A percentile compares a stretch with the other conserved stretches of the same genome.
These are phyloP conservation scores for Amanita jacksonii DNA, from an alignment of 768 basidiomycete species.

Conservation along the genomic window DNA sequence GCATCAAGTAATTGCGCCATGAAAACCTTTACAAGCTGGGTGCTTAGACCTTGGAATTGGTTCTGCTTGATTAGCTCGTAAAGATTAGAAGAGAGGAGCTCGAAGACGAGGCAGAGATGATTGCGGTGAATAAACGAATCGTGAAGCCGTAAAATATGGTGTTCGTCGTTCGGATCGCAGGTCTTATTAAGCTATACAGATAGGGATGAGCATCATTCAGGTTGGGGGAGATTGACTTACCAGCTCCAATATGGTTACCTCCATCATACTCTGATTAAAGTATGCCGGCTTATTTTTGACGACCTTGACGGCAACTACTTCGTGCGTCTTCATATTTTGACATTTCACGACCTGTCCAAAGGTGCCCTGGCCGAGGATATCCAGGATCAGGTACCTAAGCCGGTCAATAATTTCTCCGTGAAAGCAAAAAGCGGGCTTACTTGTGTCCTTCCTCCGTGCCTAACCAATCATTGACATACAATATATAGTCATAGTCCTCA, in stretches of 20 bases:
- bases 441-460: slow-evolving; percentile 93
- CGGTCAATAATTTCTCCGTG: slow-evolving; percentile 7
- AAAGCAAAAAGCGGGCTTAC: slow-evolving; percentile 36
- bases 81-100: slow-evolving; percentile 91
- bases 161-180: slow-evolving; percentile 90
- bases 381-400: slow-evolving; percentile 86
- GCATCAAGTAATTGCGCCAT: slow-evolving; percentile 93
- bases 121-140: slow-evolving; percentile 96
- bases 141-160: slow-evolving; percentile 89
- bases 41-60: slow-evolving; percentile 94
- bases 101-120: slow-evolving; percentile 96
- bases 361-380: slow-evolving; percentile 96
- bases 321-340: slow-evolving; percentile 98
- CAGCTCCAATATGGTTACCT: slow-evolving; percentile 94
- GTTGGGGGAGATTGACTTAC: slow-evolving; percentile 39
- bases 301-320: slow-evolving; percentile 97
- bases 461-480: slow-evolving; percentile 98
- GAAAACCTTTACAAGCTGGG: slow-evolving; percentile 97
- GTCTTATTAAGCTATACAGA: slow-evolving; percentile 75
- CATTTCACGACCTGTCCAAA: slow-evolving; percentile 99
- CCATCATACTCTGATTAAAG: slow-evolving; percentile 99
- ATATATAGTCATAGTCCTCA: slow-evolving; percentile 98
- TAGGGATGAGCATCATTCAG: slow-evolving; percentile 7
- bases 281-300: slow-evolving; percentile 99
- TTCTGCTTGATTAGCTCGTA: slow-evolving; percentile 99